Percentiles rank a stretch among this genome's conserved stretches.
These are phyloP conservation scores for Wickerhamiella musiphila DNA, from an alignment of 805 yeast species.

Conservation along the genomic window DNA sequence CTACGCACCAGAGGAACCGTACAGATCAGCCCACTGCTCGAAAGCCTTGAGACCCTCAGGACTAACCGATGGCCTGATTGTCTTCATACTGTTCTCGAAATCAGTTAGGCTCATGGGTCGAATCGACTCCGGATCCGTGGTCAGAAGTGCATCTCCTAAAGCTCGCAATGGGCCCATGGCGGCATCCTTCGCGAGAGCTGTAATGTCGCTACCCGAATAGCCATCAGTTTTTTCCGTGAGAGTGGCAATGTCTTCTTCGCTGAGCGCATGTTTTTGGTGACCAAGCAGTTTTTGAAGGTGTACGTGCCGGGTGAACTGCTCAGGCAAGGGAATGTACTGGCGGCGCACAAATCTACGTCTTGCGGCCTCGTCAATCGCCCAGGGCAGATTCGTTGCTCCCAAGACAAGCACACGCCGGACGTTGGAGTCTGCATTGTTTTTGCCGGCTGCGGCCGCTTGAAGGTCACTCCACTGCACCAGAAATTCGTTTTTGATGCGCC, in stretches of 20 bases:
- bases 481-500: slow-evolving; percentile 85
- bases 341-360: slow-evolving; percentile 81
- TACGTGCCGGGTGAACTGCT: slow-evolving; percentile 54
- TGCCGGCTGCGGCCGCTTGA: slow-evolving; percentile 72
- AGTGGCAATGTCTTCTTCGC: slow-evolving; percentile 41
- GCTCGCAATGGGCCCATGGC: slow-evolving; percentile 95
- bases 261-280: slow-evolving; percentile 54
- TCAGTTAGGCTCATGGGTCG: slow-evolving; percentile 60
- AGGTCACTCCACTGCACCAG: slow-evolving; percentile 88
- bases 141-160: slow-evolving; percentile 65
- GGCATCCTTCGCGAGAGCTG: slow-evolving; percentile 88
- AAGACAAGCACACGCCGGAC: slow-evolving; percentile 63
- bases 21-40: slow-evolving; percentile 76
- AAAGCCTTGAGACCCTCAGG: slow-evolving; percentile 60
- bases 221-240: slow-evolving; percentile 56
- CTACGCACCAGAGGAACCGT: slow-evolving; percentile 77
- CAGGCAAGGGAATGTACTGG: slow-evolving; percentile 89
- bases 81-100: slow-evolving; percentile 55
- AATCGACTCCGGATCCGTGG: slow-evolving; percentile 52
- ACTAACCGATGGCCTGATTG: slow-evolving; percentile 78
- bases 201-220: slow-evolving; percentile 84
- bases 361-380: slow-evolving; percentile 95
- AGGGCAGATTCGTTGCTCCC: slow-evolving; percentile 91
- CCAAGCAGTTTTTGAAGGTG: slow-evolving; percentile 53
- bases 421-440: slow-evolving; percentile 32